Percentiles rank a stretch among this genome's conserved stretches.
Conservation (phyloP, 23 red algal genomes). For the Gracilaria caudata region DNA sequence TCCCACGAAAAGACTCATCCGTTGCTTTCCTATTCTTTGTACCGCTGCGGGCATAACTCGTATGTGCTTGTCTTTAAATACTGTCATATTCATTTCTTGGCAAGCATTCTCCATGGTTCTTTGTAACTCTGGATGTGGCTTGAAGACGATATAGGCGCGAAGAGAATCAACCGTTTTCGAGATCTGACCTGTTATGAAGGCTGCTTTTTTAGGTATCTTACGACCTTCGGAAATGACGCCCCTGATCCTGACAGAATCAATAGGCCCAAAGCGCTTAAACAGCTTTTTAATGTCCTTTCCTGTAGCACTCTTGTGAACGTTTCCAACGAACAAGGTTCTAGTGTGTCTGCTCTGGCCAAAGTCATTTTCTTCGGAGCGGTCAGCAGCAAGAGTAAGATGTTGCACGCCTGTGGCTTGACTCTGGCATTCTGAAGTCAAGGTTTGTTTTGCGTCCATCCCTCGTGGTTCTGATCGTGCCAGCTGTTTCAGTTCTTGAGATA, state of each 20-base stretch:
- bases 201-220: conserved; percentile 68
- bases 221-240: conserved; percentile 57
- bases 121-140: conserved; percentile 23
- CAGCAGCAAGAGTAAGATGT: background rate
- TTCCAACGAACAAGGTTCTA: conserved; percentile 90
- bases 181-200: conserved; percentile 42
- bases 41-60: conserved; percentile 38
- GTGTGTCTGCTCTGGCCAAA: conserved; percentile 19
- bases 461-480: background rate
- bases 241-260: conserved; percentile 81
- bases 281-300: conserved; percentile 74
- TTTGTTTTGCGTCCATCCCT: background rate
- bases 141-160: conserved; percentile 86
- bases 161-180: conserved; percentile 40
- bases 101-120: conserved; percentile 17
- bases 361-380: conserved; percentile 32
- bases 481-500: background rate
- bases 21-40: conserved; percentile 7
- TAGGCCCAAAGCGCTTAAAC: conserved; percentile 64
- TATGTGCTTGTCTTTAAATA: conserved; percentile 61
- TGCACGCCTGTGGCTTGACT: background rate
- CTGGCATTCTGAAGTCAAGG: background rate
- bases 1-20: conserved; percentile 81
- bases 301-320: conserved; percentile 58
- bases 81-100: conserved; percentile 45